Conservation (phyloP, 306 rosid genomes). For the Vachellia pachyceras region DNA sequence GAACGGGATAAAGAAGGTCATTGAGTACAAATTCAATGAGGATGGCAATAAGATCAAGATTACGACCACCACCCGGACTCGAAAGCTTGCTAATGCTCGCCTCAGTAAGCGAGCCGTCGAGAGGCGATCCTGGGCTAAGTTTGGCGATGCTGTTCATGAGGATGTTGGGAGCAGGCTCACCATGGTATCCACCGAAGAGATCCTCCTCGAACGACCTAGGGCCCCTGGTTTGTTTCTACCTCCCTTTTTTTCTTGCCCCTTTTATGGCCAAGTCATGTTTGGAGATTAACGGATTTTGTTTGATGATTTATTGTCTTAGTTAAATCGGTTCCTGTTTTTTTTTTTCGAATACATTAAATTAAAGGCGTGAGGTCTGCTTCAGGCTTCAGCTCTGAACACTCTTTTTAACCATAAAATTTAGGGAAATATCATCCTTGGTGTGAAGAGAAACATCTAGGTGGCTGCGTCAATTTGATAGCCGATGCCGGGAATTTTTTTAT, state of each 20-base stretch:
- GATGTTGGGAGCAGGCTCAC: too few relatives aligned
- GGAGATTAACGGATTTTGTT: background rate
- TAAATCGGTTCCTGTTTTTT: background rate
- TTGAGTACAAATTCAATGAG: too few relatives aligned
- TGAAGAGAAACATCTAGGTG: background rate
- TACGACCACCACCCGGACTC: too few relatives aligned
- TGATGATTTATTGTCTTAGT: background rate
- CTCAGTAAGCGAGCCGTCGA: too few relatives aligned
- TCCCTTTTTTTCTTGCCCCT: background rate
- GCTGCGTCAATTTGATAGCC: background rate
- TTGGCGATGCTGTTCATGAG: too few relatives aligned
- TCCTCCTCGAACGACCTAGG: constrained; percentile 84
- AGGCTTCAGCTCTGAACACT: background rate
- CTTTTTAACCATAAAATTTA: background rate
- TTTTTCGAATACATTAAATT: background rate
- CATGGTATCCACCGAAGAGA: too few relatives aligned
- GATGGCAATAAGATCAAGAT: too few relatives aligned
- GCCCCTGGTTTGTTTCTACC: constrained; percentile 63
- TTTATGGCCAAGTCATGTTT: background rate
- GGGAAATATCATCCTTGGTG: background rate
- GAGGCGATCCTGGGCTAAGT: too few relatives aligned
- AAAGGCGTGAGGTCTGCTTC: background rate
- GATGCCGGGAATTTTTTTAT: background rate
- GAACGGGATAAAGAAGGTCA: too few relatives aligned
- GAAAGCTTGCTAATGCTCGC: too few relatives aligned